A percentile compares a stretch with the other conserved stretches of the same genome.
Conservation (phyloP, 2,329 filamentous ascomycete genomes). For the Proliferodiscus dingleyae region DNA sequence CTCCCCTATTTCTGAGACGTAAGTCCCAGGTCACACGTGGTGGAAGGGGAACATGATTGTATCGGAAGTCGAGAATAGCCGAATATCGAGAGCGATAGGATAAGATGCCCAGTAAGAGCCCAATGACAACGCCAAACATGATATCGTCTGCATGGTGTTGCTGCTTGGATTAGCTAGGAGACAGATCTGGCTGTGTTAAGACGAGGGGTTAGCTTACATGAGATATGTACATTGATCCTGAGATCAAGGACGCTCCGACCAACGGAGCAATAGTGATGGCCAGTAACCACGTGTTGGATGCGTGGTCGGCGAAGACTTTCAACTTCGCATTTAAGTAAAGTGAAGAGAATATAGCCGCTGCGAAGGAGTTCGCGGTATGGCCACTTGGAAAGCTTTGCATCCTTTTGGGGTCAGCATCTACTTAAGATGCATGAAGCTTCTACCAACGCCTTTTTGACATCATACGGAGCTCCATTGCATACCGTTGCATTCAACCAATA, state of each 20-base stretch:
- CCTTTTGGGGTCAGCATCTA: conserved; percentile 8
- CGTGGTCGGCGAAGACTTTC: conserved; percentile 67
- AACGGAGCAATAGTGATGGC: conserved; percentile 58
- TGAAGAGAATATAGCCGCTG: conserved; percentile 62
- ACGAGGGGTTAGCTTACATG: conserved; percentile 20
- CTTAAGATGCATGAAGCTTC: neutral
- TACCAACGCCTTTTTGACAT: conserved; percentile 37
- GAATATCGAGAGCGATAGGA: conserved; percentile 63
- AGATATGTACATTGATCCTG: conserved; percentile 57
- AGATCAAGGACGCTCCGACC: conserved; percentile 60
- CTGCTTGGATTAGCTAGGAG: no score
- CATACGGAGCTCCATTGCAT: conserved; percentile 56
- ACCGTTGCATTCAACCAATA: conserved; percentile 59
- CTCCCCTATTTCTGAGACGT: neutral
- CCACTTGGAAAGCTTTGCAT: conserved; percentile 67
- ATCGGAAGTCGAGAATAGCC: conserved; percentile 62
- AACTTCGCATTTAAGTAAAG: conserved; percentile 73
- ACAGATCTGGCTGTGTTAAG: no score
- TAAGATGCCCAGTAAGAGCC: conserved; percentile 56
- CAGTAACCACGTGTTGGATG: conserved; percentile 68
- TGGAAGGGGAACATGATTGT: conserved; percentile 37
- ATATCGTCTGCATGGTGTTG: conserved; percentile 71
- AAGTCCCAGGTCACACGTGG: conserved; percentile 2
- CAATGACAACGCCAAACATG: conserved; percentile 57
- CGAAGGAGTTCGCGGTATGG: conserved; percentile 67